Evolutionary conservation across 2,329 filamentous ascomycete species (phyloP), one percentile per base, ranked within the genome.

Genomic region (Dryadomyces sulphureus): DNA sequence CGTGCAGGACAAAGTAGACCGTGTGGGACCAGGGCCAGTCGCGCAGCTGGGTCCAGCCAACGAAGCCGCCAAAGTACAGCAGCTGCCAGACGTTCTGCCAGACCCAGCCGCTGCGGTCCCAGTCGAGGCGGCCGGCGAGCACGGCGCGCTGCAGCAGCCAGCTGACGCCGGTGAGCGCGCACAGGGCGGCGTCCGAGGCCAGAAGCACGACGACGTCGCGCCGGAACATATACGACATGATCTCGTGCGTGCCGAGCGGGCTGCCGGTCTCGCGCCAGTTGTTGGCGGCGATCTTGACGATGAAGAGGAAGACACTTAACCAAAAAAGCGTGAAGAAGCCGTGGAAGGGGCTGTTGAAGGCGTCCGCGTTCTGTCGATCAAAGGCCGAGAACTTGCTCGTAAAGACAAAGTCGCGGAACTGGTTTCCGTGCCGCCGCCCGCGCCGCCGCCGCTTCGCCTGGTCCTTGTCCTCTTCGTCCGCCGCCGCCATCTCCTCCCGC

Each of bases 11-110:
- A 43, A 85, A 83, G 59, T 84, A 87, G 17, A 87, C 79, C 2
- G 81, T 85, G 55, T 87, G 84, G 14, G 84, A 85, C 84, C 84
- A 89, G 1, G 83, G 81, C 84, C 84, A 90, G 43, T 86, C 75
- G 5, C 83, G 72, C 56, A 78, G 71, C 43, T 82, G 70, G 0
- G 82, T 81, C 65, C 82, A 75, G 44, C 71, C 73, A 5, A 88
- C 65, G 4, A 81, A 72, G 8, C 67, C 67, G 4, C 65, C 69
- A 11, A 87, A 70, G 54, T 81, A 88, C 14, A 67, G 50, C 0
- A 68, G 65, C 62, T 90, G 80, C 83, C 83, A 89, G 54, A 78
- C 63, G 56, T 82, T 81, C 57, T 89, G 84, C 24, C 87, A 62
- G 21, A 87, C 70, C 83, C 83, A 88, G 2, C 83, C 84, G 7